phyloP scores from a whole-genome alignment of 495 filamentous ascomycete genomes.

The Chaetomium fimeti region DNA sequence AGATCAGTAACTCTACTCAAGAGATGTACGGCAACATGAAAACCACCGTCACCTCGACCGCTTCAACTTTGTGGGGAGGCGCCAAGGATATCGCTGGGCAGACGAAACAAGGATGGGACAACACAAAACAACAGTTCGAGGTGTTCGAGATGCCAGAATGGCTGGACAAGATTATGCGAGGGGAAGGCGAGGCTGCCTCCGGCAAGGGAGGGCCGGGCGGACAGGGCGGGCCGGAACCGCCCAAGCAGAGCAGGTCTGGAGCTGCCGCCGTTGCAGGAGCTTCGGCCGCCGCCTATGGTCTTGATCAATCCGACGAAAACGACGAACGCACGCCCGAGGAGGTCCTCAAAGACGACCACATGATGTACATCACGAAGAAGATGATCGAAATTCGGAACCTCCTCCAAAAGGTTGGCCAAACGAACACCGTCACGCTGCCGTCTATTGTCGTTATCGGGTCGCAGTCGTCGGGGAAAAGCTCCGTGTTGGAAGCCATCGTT shows the following conservation, averaged over 20 bases:
- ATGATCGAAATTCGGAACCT: slow-evolving; percentile 99
- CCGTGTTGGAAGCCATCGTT: slow-evolving; percentile 94
- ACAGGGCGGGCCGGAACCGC: slow-evolving; percentile 47
- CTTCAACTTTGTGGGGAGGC: slow-evolving; percentile 63
- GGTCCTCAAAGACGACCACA: slow-evolving; percentile 87
- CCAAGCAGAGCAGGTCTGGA: slow-evolving; percentile 62
- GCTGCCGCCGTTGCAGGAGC: slow-evolving; percentile 57
- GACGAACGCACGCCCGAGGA: slow-evolving; percentile 61
- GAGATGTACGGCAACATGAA: slow-evolving; percentile 71
- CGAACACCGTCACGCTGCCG: slow-evolving; percentile 77
- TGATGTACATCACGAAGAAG: slow-evolving; percentile 98
- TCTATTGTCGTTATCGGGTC: slow-evolving; percentile 99
- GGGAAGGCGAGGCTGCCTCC: slow-evolving; percentile 51
- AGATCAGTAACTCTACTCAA: slow-evolving; percentile 85
- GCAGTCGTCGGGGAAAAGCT: slow-evolving; percentile 97
- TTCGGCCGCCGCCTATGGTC: slow-evolving; percentile 74
- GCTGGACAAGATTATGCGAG: slow-evolving; percentile 71
- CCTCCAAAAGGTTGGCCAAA: slow-evolving; percentile 85
- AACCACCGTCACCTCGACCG: slow-evolving; percentile 64
- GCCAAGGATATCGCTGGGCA: slow-evolving; percentile 73
- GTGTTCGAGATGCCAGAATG: slow-evolving; percentile 77
- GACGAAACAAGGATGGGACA: slow-evolving; percentile 76
- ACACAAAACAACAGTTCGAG: slow-evolving; percentile 73
- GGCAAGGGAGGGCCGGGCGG: slow-evolving; percentile 42
- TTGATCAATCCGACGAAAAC: slow-evolving; percentile 67